Evolutionary conservation across 2,329 filamentous ascomycete species (phyloP), one percentile per base, ranked within the genome.

Genomic region (Lizonia empirigonia): DNA sequence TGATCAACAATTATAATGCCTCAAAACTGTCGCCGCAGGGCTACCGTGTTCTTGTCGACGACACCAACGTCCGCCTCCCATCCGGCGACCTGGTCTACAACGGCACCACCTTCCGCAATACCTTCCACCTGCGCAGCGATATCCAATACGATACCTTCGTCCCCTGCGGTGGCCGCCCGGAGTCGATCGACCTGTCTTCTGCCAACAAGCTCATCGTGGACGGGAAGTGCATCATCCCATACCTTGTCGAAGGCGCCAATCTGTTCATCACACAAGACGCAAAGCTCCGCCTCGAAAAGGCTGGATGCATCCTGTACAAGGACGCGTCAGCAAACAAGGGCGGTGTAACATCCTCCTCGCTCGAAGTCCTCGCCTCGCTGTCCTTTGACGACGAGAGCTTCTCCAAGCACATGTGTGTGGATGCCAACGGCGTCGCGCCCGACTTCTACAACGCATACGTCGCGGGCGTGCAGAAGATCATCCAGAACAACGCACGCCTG

Each of bases 251-350:
- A 77, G 94, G 94, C 44, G 94, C 94, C 75, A 99, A 97, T 74
- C 81, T 99, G 46, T 99, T 99, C 83, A 95, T 99, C 77, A 97
- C 94, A 0, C 94, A 99, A 76, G 94, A 99, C 67, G 93, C 93
- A 65, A 97, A 97, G 80, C 83, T 97, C 47, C 89, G 91, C 19
- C 85, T 99, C 12, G 94, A 99, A 78, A 88, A 91, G 64, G 92
- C 93, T n/a, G 94, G 94, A 53, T 95, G 91, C 70, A 85, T 97
- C 65, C 77, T 99, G 32, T 97, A 91, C 86, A 99, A 99, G 79
- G 94, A 99, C 74, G 94, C 94, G 5, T 96, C 91, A 29, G 92
- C 93, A 49, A 99, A 99, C 84, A 99, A 99, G 82, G 94, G 94
- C 60, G 94, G 94, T 73, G 94, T 99, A 36, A 99, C 94, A 0